Evolutionary conservation across 116 monocot genomes (phyloP), one percentile per base, ranked within the genome.

Genomic region (Zostera marina): DNA sequence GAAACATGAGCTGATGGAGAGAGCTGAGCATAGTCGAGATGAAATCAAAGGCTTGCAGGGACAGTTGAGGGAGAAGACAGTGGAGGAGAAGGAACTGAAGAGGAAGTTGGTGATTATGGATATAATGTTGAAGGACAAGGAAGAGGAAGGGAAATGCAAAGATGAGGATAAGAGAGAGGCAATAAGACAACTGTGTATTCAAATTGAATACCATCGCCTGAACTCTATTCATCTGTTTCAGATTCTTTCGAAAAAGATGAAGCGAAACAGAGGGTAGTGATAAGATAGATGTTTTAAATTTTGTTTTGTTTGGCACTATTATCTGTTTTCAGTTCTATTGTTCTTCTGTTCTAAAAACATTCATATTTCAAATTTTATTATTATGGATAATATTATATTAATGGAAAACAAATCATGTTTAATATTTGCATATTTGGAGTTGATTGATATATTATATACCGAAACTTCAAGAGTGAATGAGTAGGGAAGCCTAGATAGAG

Each of bases 121-220:
- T 15, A 13, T 9, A 20, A 51, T 21, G 20, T 21, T 51, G 0
- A 21, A 51, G 20, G 49, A 51, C 8, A 51, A 51, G 20, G 49
- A 51, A 51, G 49, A 51, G 8, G 49, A 51, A 21, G 49, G 49
- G 20, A 51, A 21, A 12, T 51, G 15, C 20, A 42, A 69, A 56
- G 66, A 88, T 53, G 77, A 94, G 51, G 88, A 76, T 70, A 94
- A 96, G 68, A 80, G 80, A 54, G 96, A 96, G 66, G 96, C 72
- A 0, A 89, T 96, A 51, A 77, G 80, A 61, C 96, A 96, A 70
- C 56, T 96, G 54, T 85, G 89, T 64, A 40, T 66, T 54, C 43
- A 69, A 49, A 84, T 87, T 8, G 87, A 93, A 13, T 87, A 93
- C 61, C 76, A 93, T 41, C 69, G 79, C 1, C 81, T 87, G 26